Conservation (phyloP, 1,284 basidiomycete species). For the Athelia sp. region DNA sequence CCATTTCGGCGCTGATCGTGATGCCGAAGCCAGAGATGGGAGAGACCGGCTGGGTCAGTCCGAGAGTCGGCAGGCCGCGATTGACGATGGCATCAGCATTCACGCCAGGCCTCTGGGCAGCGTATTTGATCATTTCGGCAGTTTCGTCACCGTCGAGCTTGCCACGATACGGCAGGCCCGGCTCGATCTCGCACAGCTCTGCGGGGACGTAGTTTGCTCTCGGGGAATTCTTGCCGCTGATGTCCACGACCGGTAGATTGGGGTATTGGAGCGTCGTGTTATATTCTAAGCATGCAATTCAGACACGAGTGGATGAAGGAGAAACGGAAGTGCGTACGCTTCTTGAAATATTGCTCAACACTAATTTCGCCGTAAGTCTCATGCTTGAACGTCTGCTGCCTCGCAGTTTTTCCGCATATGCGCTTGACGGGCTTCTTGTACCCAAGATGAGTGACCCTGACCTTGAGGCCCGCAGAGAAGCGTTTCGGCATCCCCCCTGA, state of each 20-base stretch:
- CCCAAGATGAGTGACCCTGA: constrained; percentile 52
- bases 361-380: constrained; percentile 35
- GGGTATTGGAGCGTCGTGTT: constrained; percentile 44
- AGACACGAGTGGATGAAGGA: constrained; percentile 1
- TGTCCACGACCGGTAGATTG: constrained; percentile 57
- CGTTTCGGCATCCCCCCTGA: constrained; percentile 41
- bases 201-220: constrained; percentile 52
- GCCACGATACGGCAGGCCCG: constrained; percentile 48
- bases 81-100: constrained; percentile 56
- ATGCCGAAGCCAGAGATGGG: constrained; percentile 47
- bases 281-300: too few relatives aligned
- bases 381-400: constrained; percentile 47
- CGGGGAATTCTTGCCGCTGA: constrained; percentile 31
- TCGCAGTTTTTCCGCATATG: constrained; percentile 41
- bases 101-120: constrained; percentile 51
- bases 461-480: constrained; percentile 49
- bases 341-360: constrained; percentile 57
- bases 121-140: constrained; percentile 56
- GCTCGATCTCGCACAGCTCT: constrained; percentile 62
- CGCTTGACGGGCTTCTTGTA: constrained; percentile 45
- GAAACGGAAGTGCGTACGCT: constrained; percentile 35
- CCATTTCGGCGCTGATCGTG: constrained; percentile 49
- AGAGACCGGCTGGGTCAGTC: constrained; percentile 14
- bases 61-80: constrained; percentile 51
- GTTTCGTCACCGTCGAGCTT: constrained; percentile 52